phyloP scores from a whole-genome alignment of 257 asterid genomes.

The Schizonepeta tenuifolia region DNA sequence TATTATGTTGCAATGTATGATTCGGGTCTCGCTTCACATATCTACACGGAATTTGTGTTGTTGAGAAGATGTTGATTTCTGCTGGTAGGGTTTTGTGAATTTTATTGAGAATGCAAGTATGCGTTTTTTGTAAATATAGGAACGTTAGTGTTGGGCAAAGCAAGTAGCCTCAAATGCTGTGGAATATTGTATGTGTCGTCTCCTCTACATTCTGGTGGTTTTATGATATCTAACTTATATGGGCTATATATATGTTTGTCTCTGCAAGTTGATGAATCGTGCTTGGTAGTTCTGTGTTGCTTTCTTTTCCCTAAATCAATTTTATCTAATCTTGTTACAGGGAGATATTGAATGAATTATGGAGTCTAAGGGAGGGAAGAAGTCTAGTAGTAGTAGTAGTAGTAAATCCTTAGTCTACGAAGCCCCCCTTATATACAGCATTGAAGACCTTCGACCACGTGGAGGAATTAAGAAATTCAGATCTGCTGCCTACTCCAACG shows the following conservation, averaged over 20 bases:
- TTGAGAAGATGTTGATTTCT: neutral
- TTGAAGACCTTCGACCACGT: slow-evolving; percentile 70
- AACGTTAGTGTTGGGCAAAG: neutral
- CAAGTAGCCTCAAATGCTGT: too few species aligned
- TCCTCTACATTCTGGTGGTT: neutral
- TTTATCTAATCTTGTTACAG: slow-evolving; percentile 22
- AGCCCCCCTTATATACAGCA: slow-evolving; percentile 63
- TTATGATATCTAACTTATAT: too few species aligned
- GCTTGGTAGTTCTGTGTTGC: neutral
- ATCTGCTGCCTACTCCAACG: slow-evolving; percentile 79
- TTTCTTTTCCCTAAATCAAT: neutral
- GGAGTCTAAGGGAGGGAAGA: slow-evolving; percentile 53
- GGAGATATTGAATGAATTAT: slow-evolving; percentile 44
- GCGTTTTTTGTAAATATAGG: neutral
- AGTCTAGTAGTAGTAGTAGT: slow-evolving; percentile 58
- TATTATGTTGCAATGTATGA: neutral
- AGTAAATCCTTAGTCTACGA: slow-evolving; percentile 53
- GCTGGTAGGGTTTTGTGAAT: neutral
- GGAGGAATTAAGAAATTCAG: slow-evolving; percentile 70
- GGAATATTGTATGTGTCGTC: neutral
- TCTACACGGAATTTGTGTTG: neutral
- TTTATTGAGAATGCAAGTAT: too few species aligned
- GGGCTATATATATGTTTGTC: neutral
- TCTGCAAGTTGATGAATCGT: neutral
- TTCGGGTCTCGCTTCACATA: neutral